Base-by-base conservation (phyloP, 2,329 filamentous ascomycete genomes). In the Calonectria fujianensis region DNA sequence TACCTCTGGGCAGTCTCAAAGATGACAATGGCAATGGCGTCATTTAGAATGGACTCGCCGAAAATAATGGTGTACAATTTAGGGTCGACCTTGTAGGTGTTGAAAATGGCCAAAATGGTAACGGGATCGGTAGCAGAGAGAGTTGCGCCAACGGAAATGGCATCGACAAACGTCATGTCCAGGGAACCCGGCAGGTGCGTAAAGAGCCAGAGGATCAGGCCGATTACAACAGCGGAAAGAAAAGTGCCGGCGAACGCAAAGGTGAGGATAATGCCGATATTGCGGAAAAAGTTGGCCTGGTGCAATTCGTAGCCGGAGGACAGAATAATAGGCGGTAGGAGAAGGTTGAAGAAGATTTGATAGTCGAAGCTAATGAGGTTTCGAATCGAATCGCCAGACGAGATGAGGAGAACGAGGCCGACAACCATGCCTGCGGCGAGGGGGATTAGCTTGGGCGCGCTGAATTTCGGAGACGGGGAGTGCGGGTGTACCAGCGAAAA, bases 1-100 rank as follows among this genome's bases (percentile, higher is more conserved):
- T 98, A 98, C 84, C 95, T 94, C 84, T 98, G 96, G 14, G 97
- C 97, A 6, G 97, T 98, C 87, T 99, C 96, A 86, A 99, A 99
- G 79, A 99, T 92, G 82, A 99, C 97, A 85, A 99, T 99, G 78
- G 97, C 97, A 82, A 99, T 96, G 57, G 97, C 97, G 87, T 99
- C 97, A 84, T 99, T 99, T 71, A 99, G 88, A 75, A 99, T 98
- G 10, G 96, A 98, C 87, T 99, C 97, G 83, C 97, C 97, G 85
- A 99, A 99, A 79, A 99, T 99, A 84, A 99, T 93, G 37, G 97
- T 99, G 87, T 99, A 99, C 24, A 99, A 91, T 86, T 98, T 98
- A 3, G 97, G 97, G 82, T 99, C 97, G 81, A 99, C 97, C 86
- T 98, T 98, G 91, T 98, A 99, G 1, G 97, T 94, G 85, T 98